phyloP scores from a whole-genome alignment of 2,329 filamentous ascomycete species.

The Colletotrichum salicis region DNA sequence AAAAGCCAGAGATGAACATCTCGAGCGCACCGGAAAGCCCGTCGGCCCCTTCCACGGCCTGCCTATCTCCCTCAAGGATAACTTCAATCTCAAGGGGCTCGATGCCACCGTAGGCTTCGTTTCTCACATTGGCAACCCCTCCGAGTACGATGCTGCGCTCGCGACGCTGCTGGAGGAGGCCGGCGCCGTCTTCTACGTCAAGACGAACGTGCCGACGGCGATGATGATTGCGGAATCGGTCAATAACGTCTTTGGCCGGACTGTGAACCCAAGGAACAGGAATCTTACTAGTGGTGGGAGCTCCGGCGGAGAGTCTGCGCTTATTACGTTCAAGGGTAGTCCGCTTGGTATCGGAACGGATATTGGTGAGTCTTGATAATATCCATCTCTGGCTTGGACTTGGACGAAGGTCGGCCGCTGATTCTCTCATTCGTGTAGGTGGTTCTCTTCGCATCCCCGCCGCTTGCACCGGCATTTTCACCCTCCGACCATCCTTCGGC shows the following conservation, averaged over 20 bases:
- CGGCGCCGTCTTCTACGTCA: slow-evolving; percentile 66
- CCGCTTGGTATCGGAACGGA: slow-evolving; percentile 72
- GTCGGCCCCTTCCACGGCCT: slow-evolving; percentile 74
- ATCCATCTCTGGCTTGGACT: accelerated
- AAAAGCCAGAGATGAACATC: slow-evolving; percentile 58
- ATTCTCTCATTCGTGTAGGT: slow-evolving; percentile 41
- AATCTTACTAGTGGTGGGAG: slow-evolving; percentile 71
- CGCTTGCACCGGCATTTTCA: slow-evolving; percentile 68
- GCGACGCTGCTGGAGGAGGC: slow-evolving; percentile 54
- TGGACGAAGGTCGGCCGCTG: background rate
- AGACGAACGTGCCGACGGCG: slow-evolving; percentile 69
- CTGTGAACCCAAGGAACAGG: slow-evolving; percentile 70
- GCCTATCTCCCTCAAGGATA: slow-evolving; percentile 76
- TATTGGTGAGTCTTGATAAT: slow-evolving; percentile 52
- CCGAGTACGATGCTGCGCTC: slow-evolving; percentile 52
- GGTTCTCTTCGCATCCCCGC: slow-evolving; percentile 65
- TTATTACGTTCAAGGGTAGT: slow-evolving; percentile 68
- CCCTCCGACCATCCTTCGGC: slow-evolving; percentile 66
- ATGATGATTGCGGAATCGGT: slow-evolving; percentile 77
- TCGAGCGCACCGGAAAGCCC: slow-evolving; percentile 57
- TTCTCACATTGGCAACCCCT: slow-evolving; percentile 69
- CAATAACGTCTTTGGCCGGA: slow-evolving; percentile 73
- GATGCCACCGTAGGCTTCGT: slow-evolving; percentile 72
- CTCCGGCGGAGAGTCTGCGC: slow-evolving; percentile 74
- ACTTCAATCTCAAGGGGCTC: slow-evolving; percentile 70